These are phyloP conservation scores for Beta macrorhiza DNA, from an alignment of 179 eudicot genomes.

Conservation along the genomic window DNA sequence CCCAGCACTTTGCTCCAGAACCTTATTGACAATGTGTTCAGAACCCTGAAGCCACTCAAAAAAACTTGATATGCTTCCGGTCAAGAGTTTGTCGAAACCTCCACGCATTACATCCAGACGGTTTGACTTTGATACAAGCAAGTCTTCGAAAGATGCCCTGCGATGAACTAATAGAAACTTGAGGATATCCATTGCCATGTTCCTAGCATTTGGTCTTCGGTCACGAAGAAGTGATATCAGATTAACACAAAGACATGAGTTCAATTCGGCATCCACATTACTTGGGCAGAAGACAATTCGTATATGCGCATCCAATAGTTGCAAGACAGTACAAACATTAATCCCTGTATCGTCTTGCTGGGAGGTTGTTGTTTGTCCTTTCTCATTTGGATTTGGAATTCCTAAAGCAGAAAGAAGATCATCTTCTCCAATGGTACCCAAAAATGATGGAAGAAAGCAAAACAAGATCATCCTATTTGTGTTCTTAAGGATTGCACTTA, in stretches of 20 bases:
- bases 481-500: slow-evolving; percentile 79
- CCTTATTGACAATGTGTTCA: slow-evolving; percentile 66
- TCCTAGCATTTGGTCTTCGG: slow-evolving; percentile 59
- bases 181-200: slow-evolving; percentile 73
- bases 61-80: slow-evolving; percentile 67
- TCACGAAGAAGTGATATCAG: slow-evolving; percentile 81
- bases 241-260: slow-evolving; percentile 86
- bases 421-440: slow-evolving; percentile 79
- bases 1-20: slow-evolving; percentile 90
- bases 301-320: slow-evolving; percentile 83
- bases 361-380: slow-evolving; percentile 29
- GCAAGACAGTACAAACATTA: slow-evolving; percentile 79
- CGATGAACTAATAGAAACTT: slow-evolving; percentile 89
- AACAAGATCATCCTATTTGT: slow-evolving; percentile 80
- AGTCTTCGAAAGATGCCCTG: slow-evolving; percentile 82
- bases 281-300: slow-evolving; percentile 91
- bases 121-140: slow-evolving; percentile 83
- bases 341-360: slow-evolving; percentile 57
- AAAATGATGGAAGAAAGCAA: slow-evolving; percentile 91
- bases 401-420: slow-evolving; percentile 68
- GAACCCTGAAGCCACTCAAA: slow-evolving; percentile 80
- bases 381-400: slow-evolving; percentile 50
- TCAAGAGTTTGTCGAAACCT: slow-evolving; percentile 91
- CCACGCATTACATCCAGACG: slow-evolving; percentile 82
- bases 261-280: slow-evolving; percentile 80